Evolutionary conservation across 2,329 filamentous ascomycete genomes (phyloP), one percentile per base, ranked within the genome.

Genomic region (Pleoardoris graminearum): DNA sequence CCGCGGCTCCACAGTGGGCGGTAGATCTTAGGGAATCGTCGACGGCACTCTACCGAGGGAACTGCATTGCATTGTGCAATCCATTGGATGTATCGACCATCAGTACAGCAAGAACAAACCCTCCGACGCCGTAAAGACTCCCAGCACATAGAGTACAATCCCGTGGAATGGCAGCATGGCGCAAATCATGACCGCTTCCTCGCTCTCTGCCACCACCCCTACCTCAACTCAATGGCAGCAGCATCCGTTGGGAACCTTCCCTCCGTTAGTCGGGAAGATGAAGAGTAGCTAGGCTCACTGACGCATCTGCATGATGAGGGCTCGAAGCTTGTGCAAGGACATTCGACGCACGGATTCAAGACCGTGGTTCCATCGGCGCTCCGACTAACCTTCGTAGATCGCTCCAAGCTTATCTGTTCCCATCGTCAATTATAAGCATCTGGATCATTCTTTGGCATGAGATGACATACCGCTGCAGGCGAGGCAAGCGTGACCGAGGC

Each of bases 231-330:
- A 51, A 38, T 44, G 51, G 58, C 66, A 68, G 53, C 67, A 70
- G 54, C 67, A 70, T 10, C 67, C 66, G 23, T 69, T 65, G 0
- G 63, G 61, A 11, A 70, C 54, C 67, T 69, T 10, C 8, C 25
- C 11, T 16, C 14, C 32, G 37, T 61, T 41, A 61, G 50, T 36
- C 27, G 25, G 7, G 14, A 5, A 3, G 3, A 22, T 16, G 8
- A 19, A 8, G n/a, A 35, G 7, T 17, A 23, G 21, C 3, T 2
- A 4, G 17, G 3, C 22, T 17, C 30, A 66, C 62, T 56, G 44
- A 69, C 67, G 46, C 67, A 70, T 54, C 33, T 61, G 54, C 67
- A 70, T 29, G 7, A 23, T 11, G 54, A 50, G 5, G 30, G 16
- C 12, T 21, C 44, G 21, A 62, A 67, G 21, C 60, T 60, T 12